Conservation (phyloP, 345 rosid species). For the Eutrema japonicum region DNA sequence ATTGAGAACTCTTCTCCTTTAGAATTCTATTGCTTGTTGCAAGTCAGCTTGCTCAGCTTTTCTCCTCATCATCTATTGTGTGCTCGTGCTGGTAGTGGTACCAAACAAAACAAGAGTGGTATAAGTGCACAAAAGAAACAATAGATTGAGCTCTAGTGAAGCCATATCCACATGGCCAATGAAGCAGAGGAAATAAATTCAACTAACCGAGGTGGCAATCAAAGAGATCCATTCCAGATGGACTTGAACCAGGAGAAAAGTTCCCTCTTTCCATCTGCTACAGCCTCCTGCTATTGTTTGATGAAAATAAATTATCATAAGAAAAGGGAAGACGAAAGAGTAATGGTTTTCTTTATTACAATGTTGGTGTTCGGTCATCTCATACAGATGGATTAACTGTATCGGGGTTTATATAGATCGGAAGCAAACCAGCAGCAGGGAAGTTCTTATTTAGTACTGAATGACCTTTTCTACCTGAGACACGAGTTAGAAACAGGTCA, state of each 20-base stretch:
- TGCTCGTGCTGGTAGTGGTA: slow-evolving; percentile 51
- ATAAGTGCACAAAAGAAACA: no score
- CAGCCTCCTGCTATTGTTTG: slow-evolving; percentile 67
- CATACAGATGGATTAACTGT: no score
- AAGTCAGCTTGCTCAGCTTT: slow-evolving; percentile 88
- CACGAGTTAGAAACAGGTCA: slow-evolving; percentile 32
- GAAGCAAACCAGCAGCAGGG: no score
- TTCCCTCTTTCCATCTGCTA: slow-evolving; percentile 80
- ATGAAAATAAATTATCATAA: slow-evolving; percentile 22
- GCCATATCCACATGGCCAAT: slow-evolving; percentile 18
- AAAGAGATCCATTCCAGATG: slow-evolving; percentile 62
- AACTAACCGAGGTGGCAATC: slow-evolving; percentile 71
- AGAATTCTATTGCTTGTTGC: slow-evolving; percentile 88
- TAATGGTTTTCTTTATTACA: no score
- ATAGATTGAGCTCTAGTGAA: slow-evolving; percentile 8
- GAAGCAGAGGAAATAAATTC: background rate
- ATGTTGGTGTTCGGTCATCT: no score
- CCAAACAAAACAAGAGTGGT: no score
- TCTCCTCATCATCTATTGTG: slow-evolving; percentile 72
- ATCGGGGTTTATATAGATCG: no score
- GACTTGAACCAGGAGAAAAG: slow-evolving; percentile 72
- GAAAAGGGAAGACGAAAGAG: slow-evolving; percentile 25
- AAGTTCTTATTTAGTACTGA: no score
- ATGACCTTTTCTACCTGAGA: no score
- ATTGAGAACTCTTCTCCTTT: slow-evolving; percentile 76